Evolutionary conservation across 2,329 filamentous ascomycete species (phyloP), one percentile per base, ranked within the genome.

Genomic region (Trichoderma citrinoviride): DNA sequence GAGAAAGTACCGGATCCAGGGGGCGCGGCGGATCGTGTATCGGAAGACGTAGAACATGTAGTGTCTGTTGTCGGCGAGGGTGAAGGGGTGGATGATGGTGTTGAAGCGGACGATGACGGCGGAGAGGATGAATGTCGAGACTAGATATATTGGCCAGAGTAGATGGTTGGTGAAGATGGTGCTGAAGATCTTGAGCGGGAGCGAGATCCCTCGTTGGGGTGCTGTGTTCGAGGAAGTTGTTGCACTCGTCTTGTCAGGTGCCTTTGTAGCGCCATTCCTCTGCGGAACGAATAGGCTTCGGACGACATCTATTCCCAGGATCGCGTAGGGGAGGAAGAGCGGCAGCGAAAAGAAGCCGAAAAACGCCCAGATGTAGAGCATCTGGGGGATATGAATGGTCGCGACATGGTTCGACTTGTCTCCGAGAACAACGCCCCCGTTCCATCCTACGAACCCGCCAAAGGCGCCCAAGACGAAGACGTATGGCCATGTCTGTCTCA

Each of bases 1-100:
- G 1, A 90, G 87, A 0, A 83, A 76, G 70, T 92, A 93, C 41
- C 88, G 88, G 58, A 92, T 77, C 19, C 80, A 77, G 1, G 82
- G 80, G 47, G 91, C 85, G 6, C 83, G 83, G 2, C 90, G 84
- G 43, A 98, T 88, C 6, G 90, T 88, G 72, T 93, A 87, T 1
- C 93, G 88, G 81, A 99, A 99, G 66, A 96, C 82, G 78, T 99
- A 99, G 77, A 99, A 99, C 75, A 96, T 90, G 79, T 97, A 99
- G 76, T 99, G 95, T 2, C 95, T 84, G 76, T 99, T 99, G 77
- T 99, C 95, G 40, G 95, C 95, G 0, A 98, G 84, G 0, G 93
- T 97, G 75, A 98, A 99, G 0, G 95, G 94, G 73, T 99, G 95
- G 49, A 98, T 86, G 68, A 97, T 90, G 40, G 95, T 99, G 82